A percentile compares a stretch with the other conserved stretches of the same genome.
Evolutionary conservation across 106 monocot genomes (phyloP).

Genomic region (Allium cepa): DNA sequence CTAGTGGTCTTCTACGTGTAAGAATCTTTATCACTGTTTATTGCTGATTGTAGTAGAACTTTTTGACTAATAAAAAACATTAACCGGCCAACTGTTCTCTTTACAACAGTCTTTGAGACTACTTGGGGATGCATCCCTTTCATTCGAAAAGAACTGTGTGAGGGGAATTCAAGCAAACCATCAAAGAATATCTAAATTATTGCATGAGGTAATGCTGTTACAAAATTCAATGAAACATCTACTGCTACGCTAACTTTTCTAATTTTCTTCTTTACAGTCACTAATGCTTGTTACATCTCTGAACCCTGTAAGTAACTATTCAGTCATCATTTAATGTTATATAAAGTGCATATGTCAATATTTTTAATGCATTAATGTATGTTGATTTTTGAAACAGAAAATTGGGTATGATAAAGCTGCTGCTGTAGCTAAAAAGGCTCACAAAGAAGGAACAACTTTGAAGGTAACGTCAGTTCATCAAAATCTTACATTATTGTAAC

Average conservation of each 20-base stretch:
- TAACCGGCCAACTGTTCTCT: too few species aligned
- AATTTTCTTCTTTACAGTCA: slow-evolving; percentile 34
- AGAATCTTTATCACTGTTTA: slow-evolving; percentile 6
- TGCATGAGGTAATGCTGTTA: slow-evolving; percentile 57
- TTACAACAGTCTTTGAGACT: slow-evolving; percentile 71
- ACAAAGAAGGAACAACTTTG: slow-evolving; percentile 83
- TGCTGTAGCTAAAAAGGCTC: slow-evolving; percentile 96
- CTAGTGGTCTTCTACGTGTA: slow-evolving; percentile 79
- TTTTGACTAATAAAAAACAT: too few species aligned
- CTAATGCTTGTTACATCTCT: slow-evolving; percentile 97
- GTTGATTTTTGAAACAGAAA: slow-evolving; percentile 46
- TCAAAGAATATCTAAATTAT: slow-evolving; percentile 73
- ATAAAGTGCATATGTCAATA: background rate
- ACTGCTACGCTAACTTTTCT: background rate
- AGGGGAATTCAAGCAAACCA: slow-evolving; percentile 89
- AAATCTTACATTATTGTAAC: too few species aligned
- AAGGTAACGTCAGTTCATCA: background rate
- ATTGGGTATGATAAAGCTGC: slow-evolving; percentile 99
- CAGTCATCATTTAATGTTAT: background rate
- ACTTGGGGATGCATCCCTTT: slow-evolving; percentile 83
- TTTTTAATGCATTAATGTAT: background rate
- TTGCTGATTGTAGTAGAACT: too few species aligned
- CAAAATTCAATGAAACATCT: too few species aligned
- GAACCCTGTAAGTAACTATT: slow-evolving; percentile 71
- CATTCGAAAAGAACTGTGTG: slow-evolving; percentile 98